A percentile compares a stretch with the other conserved stretches of the same genome.
These are phyloP conservation scores for Begonia masoniana DNA, from an alignment of 306 rosid species.

Conservation along the genomic window DNA sequence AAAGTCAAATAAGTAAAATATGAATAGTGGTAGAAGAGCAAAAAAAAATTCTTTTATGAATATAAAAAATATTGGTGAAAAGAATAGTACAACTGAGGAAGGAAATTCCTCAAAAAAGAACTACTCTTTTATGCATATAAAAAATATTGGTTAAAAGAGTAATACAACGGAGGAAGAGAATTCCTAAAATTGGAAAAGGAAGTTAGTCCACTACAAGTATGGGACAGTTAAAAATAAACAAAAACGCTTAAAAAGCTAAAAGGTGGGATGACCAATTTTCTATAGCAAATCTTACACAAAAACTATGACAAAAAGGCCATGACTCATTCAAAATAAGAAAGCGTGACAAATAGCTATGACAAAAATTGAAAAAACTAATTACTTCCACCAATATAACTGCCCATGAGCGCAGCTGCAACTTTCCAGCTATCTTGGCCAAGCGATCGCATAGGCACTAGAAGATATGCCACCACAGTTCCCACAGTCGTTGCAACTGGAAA, in stretches of 20 bases:
- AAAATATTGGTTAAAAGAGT: neutral
- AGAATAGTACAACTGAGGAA: too few species aligned
- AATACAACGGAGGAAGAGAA: too few species aligned
- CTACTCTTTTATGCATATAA: neutral
- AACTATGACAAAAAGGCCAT: too few species aligned
- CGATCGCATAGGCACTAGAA: slow-evolving; percentile 37
- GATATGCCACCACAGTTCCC: slow-evolving; percentile 39
- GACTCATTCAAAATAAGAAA: neutral
- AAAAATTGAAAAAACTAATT: slow-evolving; percentile 10
- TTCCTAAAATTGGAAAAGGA: too few species aligned
- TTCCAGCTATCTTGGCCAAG: slow-evolving; percentile 49
- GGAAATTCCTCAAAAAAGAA: neutral
- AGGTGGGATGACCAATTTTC: too few species aligned
- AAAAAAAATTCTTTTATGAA: neutral
- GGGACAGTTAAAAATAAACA: too few species aligned
- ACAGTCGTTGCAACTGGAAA: slow-evolving; percentile 27
- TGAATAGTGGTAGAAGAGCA: neutral
- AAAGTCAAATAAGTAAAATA: slow-evolving; percentile 5
- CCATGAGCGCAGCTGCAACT: slow-evolving; percentile 42
- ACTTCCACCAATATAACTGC: slow-evolving; percentile 49
- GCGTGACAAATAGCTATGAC: neutral
- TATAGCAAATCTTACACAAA: too few species aligned
- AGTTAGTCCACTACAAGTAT: too few species aligned
- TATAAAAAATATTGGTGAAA: neutral
- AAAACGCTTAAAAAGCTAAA: too few species aligned